Base-by-base conservation (phyloP, 495 filamentous ascomycete genomes). In the Friedmanniomyces simplex region DNA sequence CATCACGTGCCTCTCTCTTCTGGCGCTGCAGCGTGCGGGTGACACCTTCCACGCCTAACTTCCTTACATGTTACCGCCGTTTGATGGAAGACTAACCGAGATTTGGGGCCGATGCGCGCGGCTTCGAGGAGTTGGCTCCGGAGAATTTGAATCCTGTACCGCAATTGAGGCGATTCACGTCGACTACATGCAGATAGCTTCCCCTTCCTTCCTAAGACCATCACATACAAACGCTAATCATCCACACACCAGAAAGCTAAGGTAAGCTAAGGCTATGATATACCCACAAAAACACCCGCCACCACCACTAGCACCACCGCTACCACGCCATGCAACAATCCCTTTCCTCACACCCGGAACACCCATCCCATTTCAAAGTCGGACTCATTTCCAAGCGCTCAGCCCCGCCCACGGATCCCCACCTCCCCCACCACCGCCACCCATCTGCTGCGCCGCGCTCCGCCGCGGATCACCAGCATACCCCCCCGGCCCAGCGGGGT, bases 381-480 rank as follows among this genome's bases (percentile, higher is more conserved):
- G 10, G 4, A 43, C 46, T 74, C 68, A 95, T 71, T 88, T 91
- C 89, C 89, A 95, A 39, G 83, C 85, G 70, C 82, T 90, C 48
- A 95, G 68, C 25, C 88, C 88, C 22, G 88, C 86, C 89, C 89
- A 95, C 11, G 88, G 89, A 76, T 95, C 87, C 59, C 70, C 68
- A 14, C 63, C 67, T 16, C 63, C 34, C 24, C 71, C 62, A 53
- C 62, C 66, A 57, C 60, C 67, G 63, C 70, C 71, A 25, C 54
- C 37, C 55, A 79, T 75, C 52, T 75, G 71, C 60, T 82, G 76
- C 28, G 72, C 71, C 22, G 74, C 68, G 46, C 54, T 62, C 21
- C 69, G 67, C 54, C 73, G 69, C 20, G 69, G 65, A 57, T 74
- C 72, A 50, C 73, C 69, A 20, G 79, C 76, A 68, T 82, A 83